Evolutionary conservation across 176 grass and related monocot genomes (phyloP).

Genomic region (Raddia distichophylla): DNA sequence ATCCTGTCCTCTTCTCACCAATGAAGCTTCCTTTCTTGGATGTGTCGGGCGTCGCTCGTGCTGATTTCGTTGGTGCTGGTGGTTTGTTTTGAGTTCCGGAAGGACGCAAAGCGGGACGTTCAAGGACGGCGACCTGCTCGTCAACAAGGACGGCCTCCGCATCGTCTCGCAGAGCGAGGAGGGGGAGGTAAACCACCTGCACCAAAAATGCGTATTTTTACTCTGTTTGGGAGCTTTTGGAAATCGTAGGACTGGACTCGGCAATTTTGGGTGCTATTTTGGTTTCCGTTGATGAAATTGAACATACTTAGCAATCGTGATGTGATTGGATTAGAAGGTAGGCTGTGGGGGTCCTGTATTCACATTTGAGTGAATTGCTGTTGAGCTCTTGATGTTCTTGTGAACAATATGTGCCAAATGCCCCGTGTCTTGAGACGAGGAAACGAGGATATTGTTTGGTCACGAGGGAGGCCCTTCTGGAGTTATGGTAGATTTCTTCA

Average conservation of each 20-base stretch:
- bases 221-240: neutral
- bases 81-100: neutral
- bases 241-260: neutral
- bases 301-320: neutral
- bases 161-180: slow-evolving; percentile 81
- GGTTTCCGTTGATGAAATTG: neutral
- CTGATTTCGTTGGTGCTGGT: neutral
- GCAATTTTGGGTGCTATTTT: neutral
- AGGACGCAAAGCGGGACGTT: slow-evolving; percentile 99
- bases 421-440: neutral
- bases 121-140: slow-evolving; percentile 92
- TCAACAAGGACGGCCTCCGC: slow-evolving; percentile 96
- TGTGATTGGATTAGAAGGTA: neutral
- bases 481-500: neutral
- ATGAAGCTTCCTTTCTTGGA: slow-evolving; percentile 12
- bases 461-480: neutral
- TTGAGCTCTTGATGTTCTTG: neutral
- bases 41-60: neutral
- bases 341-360: neutral
- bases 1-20: neutral
- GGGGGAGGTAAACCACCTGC: slow-evolving; percentile 57
- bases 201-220: neutral
- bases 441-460: neutral
- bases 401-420: neutral
- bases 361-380: neutral